These are phyloP conservation scores for Fusarium cicatricum DNA, from an alignment of 2,329 filamentous ascomycete species.

Conservation along the genomic window DNA sequence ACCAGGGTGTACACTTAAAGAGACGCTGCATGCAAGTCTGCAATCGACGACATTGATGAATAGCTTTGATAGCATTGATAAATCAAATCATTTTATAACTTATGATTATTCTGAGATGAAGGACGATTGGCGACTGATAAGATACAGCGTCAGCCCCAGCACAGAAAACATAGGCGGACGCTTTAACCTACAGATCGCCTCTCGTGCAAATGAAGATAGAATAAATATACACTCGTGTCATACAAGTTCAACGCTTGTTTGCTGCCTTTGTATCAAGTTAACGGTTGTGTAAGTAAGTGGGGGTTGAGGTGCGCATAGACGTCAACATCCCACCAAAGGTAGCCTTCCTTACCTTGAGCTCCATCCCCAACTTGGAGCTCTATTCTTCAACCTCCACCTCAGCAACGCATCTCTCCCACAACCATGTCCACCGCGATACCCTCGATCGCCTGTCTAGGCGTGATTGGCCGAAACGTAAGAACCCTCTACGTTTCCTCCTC, in stretches of 20 bases:
- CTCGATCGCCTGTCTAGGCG: conserved; percentile 89
- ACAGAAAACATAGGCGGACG: too few relatives aligned
- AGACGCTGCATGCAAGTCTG: conserved; percentile 9
- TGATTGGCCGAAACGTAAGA: conserved; percentile 90
- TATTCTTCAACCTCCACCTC: conserved; percentile 27
- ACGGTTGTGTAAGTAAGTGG: conserved; percentile 4
- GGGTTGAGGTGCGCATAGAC: conserved; percentile 10
- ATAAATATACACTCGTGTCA: too few relatives aligned
- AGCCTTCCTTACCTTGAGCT: conserved; percentile 24
- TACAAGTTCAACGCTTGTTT: too few relatives aligned
- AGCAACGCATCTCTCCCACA: conserved; percentile 18
- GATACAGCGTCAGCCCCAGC: too few relatives aligned
- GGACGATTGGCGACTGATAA: too few relatives aligned
- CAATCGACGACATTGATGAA: conserved; percentile 10
- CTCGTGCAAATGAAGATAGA: too few relatives aligned
- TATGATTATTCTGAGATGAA: too few relatives aligned
- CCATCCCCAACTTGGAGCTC: conserved; percentile 27
- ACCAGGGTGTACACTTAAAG: conserved; percentile 14
- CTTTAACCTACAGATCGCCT: too few relatives aligned
- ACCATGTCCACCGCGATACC: conserved; percentile 71
- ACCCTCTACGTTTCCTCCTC: background rate
- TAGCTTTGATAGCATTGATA: conserved; percentile 11
- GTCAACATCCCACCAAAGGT: conserved; percentile 18
- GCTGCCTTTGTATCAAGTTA: too few relatives aligned
- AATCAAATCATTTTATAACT: background rate